Evolutionary conservation across 371 early-diverging fungal species (phyloP).

Genomic region (Lichtheimia corymbifera): DNA sequence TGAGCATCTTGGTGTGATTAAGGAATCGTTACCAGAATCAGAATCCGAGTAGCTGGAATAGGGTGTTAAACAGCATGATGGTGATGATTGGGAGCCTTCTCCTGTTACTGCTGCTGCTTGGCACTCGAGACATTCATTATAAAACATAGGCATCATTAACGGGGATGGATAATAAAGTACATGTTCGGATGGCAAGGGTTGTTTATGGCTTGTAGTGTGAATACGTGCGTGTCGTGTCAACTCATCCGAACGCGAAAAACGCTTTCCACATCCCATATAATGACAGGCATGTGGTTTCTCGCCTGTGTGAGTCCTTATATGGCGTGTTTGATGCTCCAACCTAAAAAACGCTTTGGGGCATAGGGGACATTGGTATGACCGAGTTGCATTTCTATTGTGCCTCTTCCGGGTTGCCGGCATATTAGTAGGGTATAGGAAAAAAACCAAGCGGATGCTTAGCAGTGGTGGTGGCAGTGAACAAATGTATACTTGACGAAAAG

Average conservation of each 20-base stretch:
- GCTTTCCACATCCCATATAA: constrained; percentile 68
- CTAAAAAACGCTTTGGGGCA: constrained; percentile 58
- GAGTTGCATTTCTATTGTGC: constrained; percentile 21
- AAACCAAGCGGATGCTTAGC: neutral
- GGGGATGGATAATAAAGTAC: constrained; percentile 8
- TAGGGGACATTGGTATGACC: constrained; percentile 55
- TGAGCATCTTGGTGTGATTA: too few species aligned
- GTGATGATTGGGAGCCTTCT: neutral
- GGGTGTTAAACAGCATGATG: constrained; percentile 5
- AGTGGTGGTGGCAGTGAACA: neutral
- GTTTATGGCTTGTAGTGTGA: constrained; percentile 39
- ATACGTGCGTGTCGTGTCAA: constrained; percentile 73
- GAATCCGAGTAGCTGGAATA: neutral
- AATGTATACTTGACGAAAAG: neutral
- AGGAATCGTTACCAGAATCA: neutral
- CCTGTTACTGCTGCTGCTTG: constrained; percentile 8
- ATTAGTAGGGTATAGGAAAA: neutral
- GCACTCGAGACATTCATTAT: neutral
- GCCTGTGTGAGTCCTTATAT: constrained; percentile 84
- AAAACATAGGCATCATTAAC: neutral
- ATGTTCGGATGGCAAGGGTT: neutral
- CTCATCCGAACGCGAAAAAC: constrained; percentile 84
- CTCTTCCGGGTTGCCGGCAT: constrained; percentile 1
- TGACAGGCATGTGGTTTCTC: constrained; percentile 82
- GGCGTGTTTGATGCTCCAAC: constrained; percentile 73